Conservation (phyloP, 768 basidiomycete species). For the Boletus bicolor region DNA sequence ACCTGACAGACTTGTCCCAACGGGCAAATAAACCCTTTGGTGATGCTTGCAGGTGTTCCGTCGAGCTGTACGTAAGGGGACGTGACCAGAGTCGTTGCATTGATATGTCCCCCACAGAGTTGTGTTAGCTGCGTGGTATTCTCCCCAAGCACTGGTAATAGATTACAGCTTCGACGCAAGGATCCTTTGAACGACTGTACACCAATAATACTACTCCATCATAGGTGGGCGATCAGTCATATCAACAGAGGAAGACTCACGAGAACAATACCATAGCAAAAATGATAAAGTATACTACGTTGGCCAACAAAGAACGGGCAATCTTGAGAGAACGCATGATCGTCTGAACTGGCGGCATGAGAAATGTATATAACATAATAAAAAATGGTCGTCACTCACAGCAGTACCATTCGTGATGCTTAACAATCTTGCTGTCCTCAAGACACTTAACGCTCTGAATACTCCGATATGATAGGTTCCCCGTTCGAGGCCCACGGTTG, state of each 20-base stretch:
- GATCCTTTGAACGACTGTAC: slow-evolving; percentile 92
- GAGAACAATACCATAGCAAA: slow-evolving; percentile 90
- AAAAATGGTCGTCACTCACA: slow-evolving; percentile 40
- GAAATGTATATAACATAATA: background rate
- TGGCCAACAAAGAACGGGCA: slow-evolving; percentile 83
- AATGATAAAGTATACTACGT: slow-evolving; percentile 86
- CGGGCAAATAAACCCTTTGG: slow-evolving; percentile 91
- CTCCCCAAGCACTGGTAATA: slow-evolving; percentile 56
- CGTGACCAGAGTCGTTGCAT: slow-evolving; percentile 49
- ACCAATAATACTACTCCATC: slow-evolving; percentile 66
- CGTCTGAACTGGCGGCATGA: slow-evolving; percentile 40
- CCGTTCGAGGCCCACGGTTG: slow-evolving; percentile 64
- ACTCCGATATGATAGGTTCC: slow-evolving; percentile 73
- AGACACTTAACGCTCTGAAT: slow-evolving; percentile 84
- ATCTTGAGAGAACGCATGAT: slow-evolving; percentile 92
- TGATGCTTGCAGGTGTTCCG: slow-evolving; percentile 34
- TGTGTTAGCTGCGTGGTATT: slow-evolving; percentile 47
- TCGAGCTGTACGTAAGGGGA: slow-evolving; percentile 41
- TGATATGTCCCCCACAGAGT: slow-evolving; percentile 79
- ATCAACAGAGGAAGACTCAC: slow-evolving; percentile 38
- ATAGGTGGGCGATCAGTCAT: background rate
- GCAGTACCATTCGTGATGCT: slow-evolving; percentile 91
- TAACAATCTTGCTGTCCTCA: slow-evolving; percentile 78
- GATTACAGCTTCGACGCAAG: slow-evolving; percentile 59
- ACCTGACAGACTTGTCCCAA: slow-evolving; percentile 81